Conservation (phyloP, 768 basidiomycete genomes). For the Lentinula aciculospora region DNA sequence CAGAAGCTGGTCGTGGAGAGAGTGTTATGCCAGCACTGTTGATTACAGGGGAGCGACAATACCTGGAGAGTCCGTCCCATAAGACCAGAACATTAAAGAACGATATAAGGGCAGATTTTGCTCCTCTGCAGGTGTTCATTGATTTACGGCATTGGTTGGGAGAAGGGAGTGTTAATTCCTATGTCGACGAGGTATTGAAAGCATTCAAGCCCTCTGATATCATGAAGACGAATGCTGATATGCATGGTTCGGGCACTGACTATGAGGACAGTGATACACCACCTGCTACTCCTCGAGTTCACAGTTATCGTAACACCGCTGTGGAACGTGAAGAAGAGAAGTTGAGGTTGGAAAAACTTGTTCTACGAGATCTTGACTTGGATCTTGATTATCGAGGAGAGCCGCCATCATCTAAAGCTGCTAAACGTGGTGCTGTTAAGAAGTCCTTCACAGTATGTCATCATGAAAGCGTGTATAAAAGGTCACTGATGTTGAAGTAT, state of each 20-base stretch:
- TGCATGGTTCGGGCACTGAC: constrained; percentile 14
- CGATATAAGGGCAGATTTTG: constrained; percentile 36
- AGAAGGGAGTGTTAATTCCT: constrained; percentile 34
- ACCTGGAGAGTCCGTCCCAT: constrained; percentile 7
- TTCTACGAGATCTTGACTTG: constrained; percentile 56
- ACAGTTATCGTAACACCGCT: constrained; percentile 8
- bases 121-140: constrained; percentile 72
- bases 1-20: neutral
- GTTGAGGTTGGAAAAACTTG: constrained; percentile 38
- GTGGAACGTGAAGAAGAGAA: constrained; percentile 30
- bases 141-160: constrained; percentile 49
- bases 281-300: constrained; percentile 28
- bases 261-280: constrained; percentile 29
- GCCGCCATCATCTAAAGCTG: constrained; percentile 12
- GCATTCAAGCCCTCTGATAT: neutral
- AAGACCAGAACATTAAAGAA: constrained; percentile 10
- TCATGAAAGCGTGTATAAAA: neutral
- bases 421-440: neutral
- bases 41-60: constrained; percentile 10
- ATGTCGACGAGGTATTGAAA: constrained; percentile 37
- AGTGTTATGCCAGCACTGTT: neutral
- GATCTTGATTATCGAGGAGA: constrained; percentile 36
- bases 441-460: neutral
- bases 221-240: constrained; percentile 9
- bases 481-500: neutral